Evolutionary conservation across 2,329 filamentous ascomycete genomes (phyloP).

Genomic region (Diaporthe destruens): DNA sequence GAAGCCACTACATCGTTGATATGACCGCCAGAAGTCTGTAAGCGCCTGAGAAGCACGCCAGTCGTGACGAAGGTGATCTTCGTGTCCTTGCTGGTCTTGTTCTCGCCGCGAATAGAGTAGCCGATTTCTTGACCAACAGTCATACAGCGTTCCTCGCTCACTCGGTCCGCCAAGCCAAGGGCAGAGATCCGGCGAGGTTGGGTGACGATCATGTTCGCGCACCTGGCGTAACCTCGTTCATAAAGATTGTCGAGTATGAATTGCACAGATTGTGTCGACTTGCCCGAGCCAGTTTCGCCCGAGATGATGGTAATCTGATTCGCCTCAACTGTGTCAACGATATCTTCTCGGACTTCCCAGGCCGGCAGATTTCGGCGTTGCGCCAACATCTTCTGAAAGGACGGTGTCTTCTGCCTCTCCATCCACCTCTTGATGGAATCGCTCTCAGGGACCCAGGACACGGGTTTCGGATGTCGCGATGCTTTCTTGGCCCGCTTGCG

Average conservation of each 20-base stretch:
- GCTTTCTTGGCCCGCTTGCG: slow-evolving; percentile 49
- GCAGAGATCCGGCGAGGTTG: slow-evolving; percentile 96
- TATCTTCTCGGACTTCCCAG: slow-evolving; percentile 83
- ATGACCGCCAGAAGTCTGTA: slow-evolving; percentile 89
- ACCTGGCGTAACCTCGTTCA: slow-evolving; percentile 76
- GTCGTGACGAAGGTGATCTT: slow-evolving; percentile 97
- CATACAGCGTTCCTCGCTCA: slow-evolving; percentile 90
- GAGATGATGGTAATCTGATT: slow-evolving; percentile 96
- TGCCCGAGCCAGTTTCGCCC: slow-evolving; percentile 96
- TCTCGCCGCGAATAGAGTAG: slow-evolving; percentile 92
- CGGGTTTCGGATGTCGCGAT: slow-evolving; percentile 66
- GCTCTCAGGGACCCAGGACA: slow-evolving; percentile 73
- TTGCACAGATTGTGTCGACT: slow-evolving; percentile 96
- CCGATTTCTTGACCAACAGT: slow-evolving; percentile 89
- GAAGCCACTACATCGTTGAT: slow-evolving; percentile 85
- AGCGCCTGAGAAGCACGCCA: slow-evolving; percentile 86
- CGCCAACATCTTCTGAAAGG: slow-evolving; percentile 80
- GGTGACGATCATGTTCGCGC: slow-evolving; percentile 93
- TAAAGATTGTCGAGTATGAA: slow-evolving; percentile 96
- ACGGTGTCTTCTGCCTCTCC: slow-evolving; percentile 71
- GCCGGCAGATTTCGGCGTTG: slow-evolving; percentile 83
- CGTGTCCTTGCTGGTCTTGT: slow-evolving; percentile 78
- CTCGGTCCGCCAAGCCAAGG: slow-evolving; percentile 91
- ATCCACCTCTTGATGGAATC: slow-evolving; percentile 78
- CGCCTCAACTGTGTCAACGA: slow-evolving; percentile 79